Evolutionary conservation across 768 basidiomycete species (phyloP).

Genomic region (Ramaria rubella): DNA sequence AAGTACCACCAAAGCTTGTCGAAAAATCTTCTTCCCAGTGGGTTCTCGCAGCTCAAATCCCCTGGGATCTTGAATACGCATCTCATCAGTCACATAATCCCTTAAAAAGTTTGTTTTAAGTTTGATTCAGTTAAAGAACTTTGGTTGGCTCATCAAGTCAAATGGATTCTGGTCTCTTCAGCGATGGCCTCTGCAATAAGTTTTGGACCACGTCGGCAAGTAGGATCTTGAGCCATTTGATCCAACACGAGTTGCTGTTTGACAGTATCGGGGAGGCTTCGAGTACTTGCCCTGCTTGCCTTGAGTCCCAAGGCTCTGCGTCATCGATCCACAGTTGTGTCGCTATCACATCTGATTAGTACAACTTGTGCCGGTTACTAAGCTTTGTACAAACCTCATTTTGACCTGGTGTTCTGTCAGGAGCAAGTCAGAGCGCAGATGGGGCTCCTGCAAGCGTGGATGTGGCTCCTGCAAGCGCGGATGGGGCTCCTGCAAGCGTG

Average conservation of each 20-base stretch:
- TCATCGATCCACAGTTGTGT: conserved; percentile 25
- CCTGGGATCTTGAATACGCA: conserved; percentile 15
- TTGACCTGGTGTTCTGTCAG: conserved; percentile 23
- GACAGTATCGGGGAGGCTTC: conserved; percentile 6
- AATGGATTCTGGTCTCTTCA: background rate
- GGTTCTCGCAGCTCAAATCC: conserved; percentile 23
- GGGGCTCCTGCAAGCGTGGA: too few relatives aligned
- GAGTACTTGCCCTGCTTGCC: conserved; percentile 14
- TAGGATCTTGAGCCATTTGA: conserved; percentile 17
- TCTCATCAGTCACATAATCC: background rate
- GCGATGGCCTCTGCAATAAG: conserved; percentile 27
- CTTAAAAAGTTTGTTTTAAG: background rate
- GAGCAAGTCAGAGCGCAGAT: too few relatives aligned
- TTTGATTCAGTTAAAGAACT: background rate
- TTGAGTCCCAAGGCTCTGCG: conserved; percentile 23
- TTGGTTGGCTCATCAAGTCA: background rate
- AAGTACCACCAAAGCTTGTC: conserved; percentile 13
- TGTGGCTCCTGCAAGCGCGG: too few relatives aligned
- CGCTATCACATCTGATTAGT: conserved; percentile 14
- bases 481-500: too few relatives aligned
- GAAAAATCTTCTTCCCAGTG: conserved; percentile 20
- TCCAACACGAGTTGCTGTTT: conserved; percentile 14
- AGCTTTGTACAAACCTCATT: conserved; percentile 25
- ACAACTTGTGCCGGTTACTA: background rate
- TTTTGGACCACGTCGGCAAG: conserved; percentile 22